These are phyloP conservation scores for Sarcodon sp. DNA, from an alignment of 768 basidiomycete species.

Conservation along the genomic window DNA sequence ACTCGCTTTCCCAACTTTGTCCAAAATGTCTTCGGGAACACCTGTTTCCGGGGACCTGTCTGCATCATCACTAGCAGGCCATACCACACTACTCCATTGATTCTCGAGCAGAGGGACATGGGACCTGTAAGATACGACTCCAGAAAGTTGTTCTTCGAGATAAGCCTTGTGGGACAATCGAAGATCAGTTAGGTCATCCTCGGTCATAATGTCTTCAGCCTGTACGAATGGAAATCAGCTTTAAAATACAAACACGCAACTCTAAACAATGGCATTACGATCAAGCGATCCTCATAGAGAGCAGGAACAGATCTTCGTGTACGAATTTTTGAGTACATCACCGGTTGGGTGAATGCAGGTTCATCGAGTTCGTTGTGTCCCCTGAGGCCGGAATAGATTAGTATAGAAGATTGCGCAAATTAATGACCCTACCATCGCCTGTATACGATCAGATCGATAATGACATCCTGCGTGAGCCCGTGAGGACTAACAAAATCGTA, in stretches of 20 bases:
- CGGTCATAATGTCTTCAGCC: slow-evolving; percentile 37
- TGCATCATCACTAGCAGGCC: slow-evolving; percentile 46
- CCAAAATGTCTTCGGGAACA: slow-evolving; percentile 35
- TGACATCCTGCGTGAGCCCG: slow-evolving; percentile 43
- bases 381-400: slow-evolving; percentile 22
- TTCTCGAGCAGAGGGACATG: slow-evolving; percentile 42
- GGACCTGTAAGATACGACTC: slow-evolving; percentile 34
- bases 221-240: background rate
- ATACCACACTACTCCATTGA: slow-evolving; percentile 50
- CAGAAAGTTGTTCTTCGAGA: slow-evolving; percentile 49
- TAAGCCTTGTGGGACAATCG: slow-evolving; percentile 46
- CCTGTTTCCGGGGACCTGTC: slow-evolving; percentile 55
- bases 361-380: slow-evolving; percentile 87
- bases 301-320: slow-evolving; percentile 66
- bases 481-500: background rate
- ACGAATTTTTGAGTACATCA: slow-evolving; percentile 86
- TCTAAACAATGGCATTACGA: slow-evolving; percentile 29
- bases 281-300: slow-evolving; percentile 69
- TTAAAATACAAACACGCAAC: background rate
- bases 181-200: slow-evolving; percentile 31
- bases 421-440: slow-evolving; percentile 48
- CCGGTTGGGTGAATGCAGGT: slow-evolving; percentile 75
- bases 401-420: background rate
- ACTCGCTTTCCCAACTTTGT: slow-evolving; percentile 53
- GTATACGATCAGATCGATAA: slow-evolving; percentile 84